A percentile compares a stretch with the other conserved stretches of the same genome.
phyloP scores from a whole-genome alignment of 352 stramenopile genomes.

The Lagenidium sp. region DNA sequence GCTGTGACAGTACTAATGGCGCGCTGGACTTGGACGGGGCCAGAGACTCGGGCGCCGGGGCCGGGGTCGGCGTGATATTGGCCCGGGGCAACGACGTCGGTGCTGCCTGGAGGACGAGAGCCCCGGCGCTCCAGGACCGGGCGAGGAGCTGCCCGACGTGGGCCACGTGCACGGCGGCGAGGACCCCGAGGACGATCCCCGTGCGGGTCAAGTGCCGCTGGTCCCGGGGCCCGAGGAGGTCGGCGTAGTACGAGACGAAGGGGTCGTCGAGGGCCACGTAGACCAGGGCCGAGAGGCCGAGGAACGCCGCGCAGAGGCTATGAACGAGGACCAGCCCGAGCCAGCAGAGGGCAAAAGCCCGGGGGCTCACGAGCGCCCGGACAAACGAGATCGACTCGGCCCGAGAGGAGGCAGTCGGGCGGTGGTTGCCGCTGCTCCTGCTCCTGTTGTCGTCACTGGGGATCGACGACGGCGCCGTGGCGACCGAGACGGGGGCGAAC shows the following conservation, averaged over 20 bases:
- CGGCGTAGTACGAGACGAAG: conserved; percentile 17
- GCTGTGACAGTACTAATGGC: not conserved
- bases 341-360: too few species aligned
- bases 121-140: not conserved
- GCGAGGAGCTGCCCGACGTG: not conserved
- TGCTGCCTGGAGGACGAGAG: not conserved
- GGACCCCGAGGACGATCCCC: conserved; percentile 8
- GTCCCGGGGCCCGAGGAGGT: conserved; percentile 15
- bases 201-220: conserved; percentile 10
- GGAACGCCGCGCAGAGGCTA: conserved; percentile 9
- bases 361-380: too few species aligned
- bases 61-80: not conserved
- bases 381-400: too few species aligned
- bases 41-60: not conserved
- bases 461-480: too few species aligned
- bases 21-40: not conserved
- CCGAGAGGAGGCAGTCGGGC: too few species aligned
- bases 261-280: conserved; percentile 19
- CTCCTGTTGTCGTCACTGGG: too few species aligned
- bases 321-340: conserved; percentile 13
- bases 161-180: conserved; percentile 3
- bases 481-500: too few species aligned
- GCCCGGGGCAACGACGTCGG: not conserved
- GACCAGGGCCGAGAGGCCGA: conserved; percentile 9
- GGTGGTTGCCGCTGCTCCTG: too few species aligned